phyloP scores from a whole-genome alignment of 371 early-diverging fungal species.

The Mucor lusitanicus region DNA sequence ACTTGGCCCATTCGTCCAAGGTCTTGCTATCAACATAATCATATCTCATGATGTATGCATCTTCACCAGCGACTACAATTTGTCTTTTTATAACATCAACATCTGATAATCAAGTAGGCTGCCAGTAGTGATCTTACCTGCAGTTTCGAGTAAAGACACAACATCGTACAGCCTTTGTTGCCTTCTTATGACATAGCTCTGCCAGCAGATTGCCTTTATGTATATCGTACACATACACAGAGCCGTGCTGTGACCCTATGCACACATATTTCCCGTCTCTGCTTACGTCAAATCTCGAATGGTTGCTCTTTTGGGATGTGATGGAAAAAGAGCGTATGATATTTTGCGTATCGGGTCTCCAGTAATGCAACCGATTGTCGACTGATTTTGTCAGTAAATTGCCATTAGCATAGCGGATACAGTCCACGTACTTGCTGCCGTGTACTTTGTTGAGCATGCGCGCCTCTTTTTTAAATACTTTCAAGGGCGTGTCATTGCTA shows the following conservation, averaged over 20 bases:
- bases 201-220: conserved; percentile 63
- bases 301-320: conserved; percentile 39
- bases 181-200: conserved; percentile 75
- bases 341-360: conserved; percentile 60
- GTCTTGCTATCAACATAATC: conserved; percentile 78
- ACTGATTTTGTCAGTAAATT: conserved; percentile 72
- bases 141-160: conserved; percentile 79
- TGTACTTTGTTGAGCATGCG: conserved; percentile 40
- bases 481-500: conserved; percentile 32
- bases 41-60: conserved; percentile 83
- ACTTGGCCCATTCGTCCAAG: conserved; percentile 70
- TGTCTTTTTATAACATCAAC: conserved; percentile 40
- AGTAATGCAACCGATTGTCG: conserved; percentile 75
- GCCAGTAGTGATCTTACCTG: conserved; percentile 48
- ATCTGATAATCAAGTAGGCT: neutral
- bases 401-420: conserved; percentile 66
- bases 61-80: conserved; percentile 76
- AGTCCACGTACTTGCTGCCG: conserved; percentile 56
- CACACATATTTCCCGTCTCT: conserved; percentile 72
- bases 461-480: conserved; percentile 35
- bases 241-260: conserved; percentile 74
- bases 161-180: conserved; percentile 76
- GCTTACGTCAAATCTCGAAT: conserved; percentile 52
- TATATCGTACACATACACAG: conserved; percentile 69
- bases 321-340: conserved; percentile 39